Base-by-base conservation (phyloP, 768 basidiomycete species). In the Mrakia gelida region DNA sequence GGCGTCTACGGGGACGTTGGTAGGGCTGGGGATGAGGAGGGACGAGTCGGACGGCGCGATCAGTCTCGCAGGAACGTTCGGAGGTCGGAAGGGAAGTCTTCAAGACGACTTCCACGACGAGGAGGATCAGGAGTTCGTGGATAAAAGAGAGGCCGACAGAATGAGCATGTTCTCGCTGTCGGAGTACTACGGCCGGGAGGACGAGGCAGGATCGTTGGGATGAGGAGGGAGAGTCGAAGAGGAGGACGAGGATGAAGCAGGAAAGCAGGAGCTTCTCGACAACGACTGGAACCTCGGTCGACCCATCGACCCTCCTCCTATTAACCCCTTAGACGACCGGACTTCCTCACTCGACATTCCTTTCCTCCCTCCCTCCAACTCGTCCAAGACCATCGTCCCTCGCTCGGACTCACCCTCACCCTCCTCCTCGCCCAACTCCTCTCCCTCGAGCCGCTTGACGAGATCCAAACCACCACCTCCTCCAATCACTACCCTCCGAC, bases 81-180 rank as follows among this genome's bases (percentile, higher is more conserved):
- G 59, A 13, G 45, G 45, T 45, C 59, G 26, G 28, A 61, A 61
- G 28, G 59, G 59, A 10, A 26, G 23, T 30, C 26, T 61, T 26
- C 59, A 61, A 61, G 59, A 61, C 59, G 59, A 61, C 23, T 26
- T 61, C 23, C 3, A 61, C 18, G 59, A 61, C 8, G 59, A 61
- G 23, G 59, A 61, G 4, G 59, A 61, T 26, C 59, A 8, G 8
- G 28, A 30, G 23, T 30, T 61, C 9, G 28, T 30, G 28, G 59
- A 61, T 2, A 61, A 61, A 18, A 61, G 59, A 18, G 59, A 26
- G 23, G 59, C 59, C 26, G 59, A 61, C 59, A 26, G 59, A 18
- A 61, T 61, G 59, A 61, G 59, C 59, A 61, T 71, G 34, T 71
- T 71, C 43, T 71, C 70, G 8, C 41, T 71, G 34, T 43, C 38